Evolutionary conservation across 768 basidiomycete species (phyloP), one percentile per base, ranked within the genome.

Genomic region (Lactarius trivialis): DNA sequence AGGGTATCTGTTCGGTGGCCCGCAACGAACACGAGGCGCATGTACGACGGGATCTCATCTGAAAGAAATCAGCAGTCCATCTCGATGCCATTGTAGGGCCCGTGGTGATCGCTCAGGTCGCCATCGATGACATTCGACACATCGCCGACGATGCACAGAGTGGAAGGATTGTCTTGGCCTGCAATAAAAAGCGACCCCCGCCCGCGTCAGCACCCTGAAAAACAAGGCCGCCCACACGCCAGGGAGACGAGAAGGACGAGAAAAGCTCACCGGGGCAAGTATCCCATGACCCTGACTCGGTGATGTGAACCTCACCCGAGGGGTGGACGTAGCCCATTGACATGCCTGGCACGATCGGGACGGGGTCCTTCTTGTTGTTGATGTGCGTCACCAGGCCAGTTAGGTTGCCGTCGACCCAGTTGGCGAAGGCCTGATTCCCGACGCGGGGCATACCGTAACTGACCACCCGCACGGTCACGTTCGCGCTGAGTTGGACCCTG

Each of bases 131-230:
- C n/a, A n/a, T 76, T 78, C 0, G 76, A 67, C 3, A 85, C 84
- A 53, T 80, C 80, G 1, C 84, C 85, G n/a, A 77, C 76, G 8
- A 71, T 76, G 71, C 86, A 88, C 61, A 77, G 69, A 4, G 51
- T 64, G 62, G 77, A 81, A 7, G 77, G 67, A 68, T 88, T 87
- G 65, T 89, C 87, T 61, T 86, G 80, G 4, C 85, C 82, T 83
- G 21, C n/a, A 56, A 36, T 54, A 12, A 5, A 7, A 24, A 21
- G 4, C 2, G 9, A n/a, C 24, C 21, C 45, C 12, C 3, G n/a
- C 11, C 4, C 14, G 39, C 8, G 24, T 56, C 33, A 61, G 32
- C 34, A 6, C 32, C 37, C 11, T 17, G 4, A n/a, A 21, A 24
- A 15, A 9, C 32, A 3, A 11, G 11, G 11, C 11, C 45, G 21